Evolutionary conservation across 768 basidiomycete genomes (phyloP).

Genomic region (Dictyophora rubrovolvata): DNA sequence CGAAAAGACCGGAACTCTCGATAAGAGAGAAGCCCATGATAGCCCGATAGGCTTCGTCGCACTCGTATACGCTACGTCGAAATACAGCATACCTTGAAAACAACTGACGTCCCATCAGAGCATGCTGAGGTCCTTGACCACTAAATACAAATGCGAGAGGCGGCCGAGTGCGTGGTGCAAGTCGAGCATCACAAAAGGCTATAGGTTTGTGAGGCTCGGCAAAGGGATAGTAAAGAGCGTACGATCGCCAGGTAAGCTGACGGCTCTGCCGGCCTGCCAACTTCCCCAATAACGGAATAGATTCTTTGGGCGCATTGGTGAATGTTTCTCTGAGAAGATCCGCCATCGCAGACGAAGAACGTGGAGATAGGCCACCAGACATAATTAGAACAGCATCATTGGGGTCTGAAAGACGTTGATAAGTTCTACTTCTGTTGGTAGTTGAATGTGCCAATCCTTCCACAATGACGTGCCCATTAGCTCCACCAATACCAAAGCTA

Average conservation of each 20-base stretch:
- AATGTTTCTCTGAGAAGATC: not conserved
- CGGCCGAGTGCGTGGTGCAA: slow-evolving; percentile 18
- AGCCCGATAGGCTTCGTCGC: slow-evolving; percentile 25
- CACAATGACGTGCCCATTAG: slow-evolving; percentile 32
- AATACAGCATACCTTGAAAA: slow-evolving; percentile 27
- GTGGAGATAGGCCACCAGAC: slow-evolving; percentile 29
- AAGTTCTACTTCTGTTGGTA: slow-evolving; percentile 15
- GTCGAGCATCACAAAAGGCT: slow-evolving; percentile 20
- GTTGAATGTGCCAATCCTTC: slow-evolving; percentile 15
- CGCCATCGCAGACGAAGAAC: slow-evolving; percentile 14
- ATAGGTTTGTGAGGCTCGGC: not conserved
- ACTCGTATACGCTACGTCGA: slow-evolving; percentile 26
- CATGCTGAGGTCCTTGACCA: slow-evolving; percentile 32
- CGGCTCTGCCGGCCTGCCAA: slow-evolving; percentile 10
- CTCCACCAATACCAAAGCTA: slow-evolving; percentile 36
- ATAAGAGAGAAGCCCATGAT: slow-evolving; percentile 28
- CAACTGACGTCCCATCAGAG: slow-evolving; percentile 25
- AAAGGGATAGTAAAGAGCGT: not conserved
- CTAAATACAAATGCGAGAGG: slow-evolving; percentile 29
- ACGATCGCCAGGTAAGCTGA: slow-evolving; percentile 13
- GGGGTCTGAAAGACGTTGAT: not conserved
- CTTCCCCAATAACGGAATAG: not conserved
- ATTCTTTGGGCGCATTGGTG: not conserved
- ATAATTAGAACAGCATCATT: slow-evolving; percentile 21
- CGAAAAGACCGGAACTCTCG: slow-evolving; percentile 26